Conservation (phyloP, 176 grass and related monocot species). For the Otatea glauca region DNA sequence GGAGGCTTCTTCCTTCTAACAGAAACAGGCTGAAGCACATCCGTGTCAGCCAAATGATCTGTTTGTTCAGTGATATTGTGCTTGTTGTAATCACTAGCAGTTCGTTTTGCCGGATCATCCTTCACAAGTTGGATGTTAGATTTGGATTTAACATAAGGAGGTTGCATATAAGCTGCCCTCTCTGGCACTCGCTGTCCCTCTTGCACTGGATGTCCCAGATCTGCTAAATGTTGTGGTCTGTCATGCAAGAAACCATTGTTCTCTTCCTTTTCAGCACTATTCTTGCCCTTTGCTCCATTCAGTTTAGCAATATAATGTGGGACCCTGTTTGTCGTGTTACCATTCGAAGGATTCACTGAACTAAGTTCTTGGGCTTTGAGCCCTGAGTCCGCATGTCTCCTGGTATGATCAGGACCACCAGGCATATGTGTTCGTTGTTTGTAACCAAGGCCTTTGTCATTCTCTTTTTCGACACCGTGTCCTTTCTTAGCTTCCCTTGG, state of each 20-base stretch:
- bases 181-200: conserved; percentile 36
- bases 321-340: conserved; percentile 52
- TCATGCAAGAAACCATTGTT: conserved; percentile 22
- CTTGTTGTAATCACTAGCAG: conserved; percentile 14
- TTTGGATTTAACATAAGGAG: conserved; percentile 69
- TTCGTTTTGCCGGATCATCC: conserved; percentile 43
- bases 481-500: conserved; percentile 33
- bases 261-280: conserved; percentile 47
- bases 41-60: conserved; percentile 31
- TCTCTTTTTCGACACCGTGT: conserved; percentile 53
- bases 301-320: conserved; percentile 57
- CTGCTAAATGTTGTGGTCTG: conserved; percentile 24
- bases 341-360: conserved; percentile 50
- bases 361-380: conserved; percentile 44
- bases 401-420: conserved; percentile 38
- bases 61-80: conserved; percentile 14
- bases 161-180: conserved; percentile 33
- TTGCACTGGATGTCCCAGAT: conserved; percentile 20
- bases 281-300: conserved; percentile 42
- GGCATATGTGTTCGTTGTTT: conserved; percentile 29
- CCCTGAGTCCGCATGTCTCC: conserved; percentile 28
- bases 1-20: conserved; percentile 63
- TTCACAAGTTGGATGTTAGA: neutral
- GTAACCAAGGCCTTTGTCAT: conserved; percentile 22
- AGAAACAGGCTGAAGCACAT: conserved; percentile 61